A percentile compares a stretch with the other conserved stretches of the same genome.
phyloP scores from a whole-genome alignment of 192 early-diverging fungal species.

The Entophlyctis luteolus region DNA sequence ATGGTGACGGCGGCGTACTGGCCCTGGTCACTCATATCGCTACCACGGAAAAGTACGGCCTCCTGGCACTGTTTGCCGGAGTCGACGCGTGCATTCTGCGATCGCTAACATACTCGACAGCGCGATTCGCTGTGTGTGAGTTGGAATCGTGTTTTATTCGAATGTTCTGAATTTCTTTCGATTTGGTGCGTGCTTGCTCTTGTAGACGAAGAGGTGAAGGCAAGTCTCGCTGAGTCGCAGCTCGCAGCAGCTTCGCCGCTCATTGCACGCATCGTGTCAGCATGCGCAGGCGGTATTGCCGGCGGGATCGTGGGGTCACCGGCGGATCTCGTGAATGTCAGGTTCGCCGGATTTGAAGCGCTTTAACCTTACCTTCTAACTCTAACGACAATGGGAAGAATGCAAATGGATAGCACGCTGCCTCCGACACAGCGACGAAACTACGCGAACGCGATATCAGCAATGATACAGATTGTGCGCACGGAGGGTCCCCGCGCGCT shows the following conservation, averaged over 20 bases:
- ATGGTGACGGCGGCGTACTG: background rate
- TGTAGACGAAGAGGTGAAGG: constrained; percentile 10
- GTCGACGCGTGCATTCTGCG: constrained; percentile 36
- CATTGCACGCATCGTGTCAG: constrained; percentile 15
- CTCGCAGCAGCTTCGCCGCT: constrained; percentile 4
- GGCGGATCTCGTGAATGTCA: constrained; percentile 11
- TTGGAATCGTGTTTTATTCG: background rate
- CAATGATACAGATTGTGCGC: constrained; percentile 23
- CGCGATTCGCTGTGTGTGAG: constrained; percentile 43
- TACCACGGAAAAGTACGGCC: constrained; percentile 18
- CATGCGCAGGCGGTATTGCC: constrained; percentile 21
- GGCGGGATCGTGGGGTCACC: constrained; percentile 26
- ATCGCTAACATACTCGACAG: constrained; percentile 41
- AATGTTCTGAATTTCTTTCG: background rate
- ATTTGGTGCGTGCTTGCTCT: background rate
- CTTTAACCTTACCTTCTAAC: background rate
- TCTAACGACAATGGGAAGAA: background rate
- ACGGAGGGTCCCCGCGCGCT: constrained; percentile 32
- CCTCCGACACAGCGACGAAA: constrained; percentile 25
- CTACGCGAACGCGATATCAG: constrained; percentile 38
- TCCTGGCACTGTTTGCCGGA: constrained; percentile 29
- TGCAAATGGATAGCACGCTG: constrained; percentile 38
- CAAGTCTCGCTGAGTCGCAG: background rate
- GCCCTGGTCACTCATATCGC: background rate
- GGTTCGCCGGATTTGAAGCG: background rate